A percentile compares a stretch with the other conserved stretches of the same genome.
Conservation (phyloP, 495 filamentous ascomycete genomes). For the Daldinia loculata region DNA sequence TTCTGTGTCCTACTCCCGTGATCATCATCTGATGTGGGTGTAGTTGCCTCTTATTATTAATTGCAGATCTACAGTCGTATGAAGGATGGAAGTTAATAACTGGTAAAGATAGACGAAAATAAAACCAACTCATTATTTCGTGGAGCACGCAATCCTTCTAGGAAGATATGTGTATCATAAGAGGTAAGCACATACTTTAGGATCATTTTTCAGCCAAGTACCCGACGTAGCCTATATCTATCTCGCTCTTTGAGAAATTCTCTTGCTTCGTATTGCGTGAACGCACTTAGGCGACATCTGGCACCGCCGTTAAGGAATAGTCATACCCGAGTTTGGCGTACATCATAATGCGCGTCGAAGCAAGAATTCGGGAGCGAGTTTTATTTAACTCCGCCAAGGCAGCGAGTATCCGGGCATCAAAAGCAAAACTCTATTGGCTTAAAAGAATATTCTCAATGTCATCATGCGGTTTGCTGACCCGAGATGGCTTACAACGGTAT, state of each 20-base stretch:
- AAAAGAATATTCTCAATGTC: neutral
- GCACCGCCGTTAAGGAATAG: neutral
- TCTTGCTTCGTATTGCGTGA: neutral
- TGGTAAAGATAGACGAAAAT: neutral
- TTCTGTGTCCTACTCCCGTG: too few relatives aligned
- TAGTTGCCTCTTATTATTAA: too few relatives aligned
- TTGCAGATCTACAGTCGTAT: too few relatives aligned
- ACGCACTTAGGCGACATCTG: neutral
- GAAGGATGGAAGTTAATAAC: neutral
- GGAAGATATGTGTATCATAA: neutral
- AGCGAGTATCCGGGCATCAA: neutral
- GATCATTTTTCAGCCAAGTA: neutral
- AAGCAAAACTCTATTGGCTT: neutral
- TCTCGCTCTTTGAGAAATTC: neutral
- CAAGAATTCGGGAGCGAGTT: neutral
- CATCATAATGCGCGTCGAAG: neutral
- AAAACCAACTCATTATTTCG: neutral
- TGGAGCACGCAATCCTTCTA: neutral
- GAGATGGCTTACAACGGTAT: neutral
- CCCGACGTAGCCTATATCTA: neutral
- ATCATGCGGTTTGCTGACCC: constrained; percentile 7
- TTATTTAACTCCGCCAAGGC: neutral
- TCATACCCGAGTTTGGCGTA: neutral
- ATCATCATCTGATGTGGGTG: too few relatives aligned
- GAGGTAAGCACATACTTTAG: neutral